Base-by-base conservation (phyloP, 257 asterid genomes). In the Plantago ovata region DNA sequence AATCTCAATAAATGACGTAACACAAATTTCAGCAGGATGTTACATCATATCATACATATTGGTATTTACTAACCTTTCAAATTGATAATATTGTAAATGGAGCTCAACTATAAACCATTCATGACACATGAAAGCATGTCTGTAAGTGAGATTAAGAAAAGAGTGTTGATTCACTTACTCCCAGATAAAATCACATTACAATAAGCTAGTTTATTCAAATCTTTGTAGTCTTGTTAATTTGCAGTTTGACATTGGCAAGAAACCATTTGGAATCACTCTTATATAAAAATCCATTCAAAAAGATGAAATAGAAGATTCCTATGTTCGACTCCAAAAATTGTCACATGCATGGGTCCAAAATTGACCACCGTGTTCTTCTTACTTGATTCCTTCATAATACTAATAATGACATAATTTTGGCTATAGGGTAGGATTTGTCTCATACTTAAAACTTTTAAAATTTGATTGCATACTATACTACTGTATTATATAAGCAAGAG, bases 281-380 rank as follows among this genome's bases (percentile, higher is more conserved):
- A 12, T 48, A 19, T 48, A 48, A 48, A 48, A 48, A 16, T 19
- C 10, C 53, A 48, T 48, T 67, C 15, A 72, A 24, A 71, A 78
- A 75, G 89, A 84, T 87, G 79, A 87, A 80, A 84, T 65, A 84
- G 94, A 87, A 84, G 89, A 82, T 82, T 82, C 82, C 78, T 63
- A 2, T 24, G 2, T 24, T 24, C 5, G 32, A 24, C 3, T 24
- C 32, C 5, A 2, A 24, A 24, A 24, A 24, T 24, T 24, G 32
- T 24, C 32, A 24, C 32, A 24, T 24, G 32, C 32, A 24, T 24
- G 32, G 32, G 32, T 24, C 32, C 32, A 24, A 24, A 24, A 24
- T 24, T 24, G 32, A 24, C 32, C 5, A 24, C 32, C 5, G 2
- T 24, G 32, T 24, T 24, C 32, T 24, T 24, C 32, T 24, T 24